A percentile compares a stretch with the other conserved stretches of the same genome.
Evolutionary conservation across 2,329 filamentous ascomycete genomes (phyloP).

Genomic region (Fusarium subtropicale): DNA sequence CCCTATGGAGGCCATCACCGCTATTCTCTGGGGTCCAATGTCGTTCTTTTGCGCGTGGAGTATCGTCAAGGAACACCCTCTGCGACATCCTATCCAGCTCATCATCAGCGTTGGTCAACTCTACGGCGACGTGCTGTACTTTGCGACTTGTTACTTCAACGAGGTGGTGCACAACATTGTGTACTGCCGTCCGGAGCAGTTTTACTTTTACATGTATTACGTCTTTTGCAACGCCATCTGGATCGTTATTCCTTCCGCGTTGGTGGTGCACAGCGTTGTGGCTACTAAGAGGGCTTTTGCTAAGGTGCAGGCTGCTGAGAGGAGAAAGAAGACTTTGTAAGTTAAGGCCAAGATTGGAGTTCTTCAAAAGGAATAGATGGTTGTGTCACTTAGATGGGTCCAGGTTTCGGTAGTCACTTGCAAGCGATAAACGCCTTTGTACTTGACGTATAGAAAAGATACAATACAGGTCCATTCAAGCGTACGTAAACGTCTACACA

Average conservation of each 20-base stretch:
- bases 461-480: neutral
- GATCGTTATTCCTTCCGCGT: slow-evolving; percentile 60
- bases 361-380: no score
- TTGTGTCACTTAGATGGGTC: neutral
- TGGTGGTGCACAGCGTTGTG: slow-evolving; percentile 49
- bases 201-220: slow-evolving; percentile 67
- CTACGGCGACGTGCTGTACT: slow-evolving; percentile 67
- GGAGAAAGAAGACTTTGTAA: slow-evolving; percentile 44
- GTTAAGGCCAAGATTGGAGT: no score
- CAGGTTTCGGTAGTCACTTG: neutral
- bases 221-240: slow-evolving; percentile 65
- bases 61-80: slow-evolving; percentile 58
- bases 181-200: slow-evolving; percentile 63
- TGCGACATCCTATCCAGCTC: slow-evolving; percentile 62
- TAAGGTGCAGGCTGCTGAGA: slow-evolving; percentile 42
- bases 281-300: slow-evolving; percentile 47
- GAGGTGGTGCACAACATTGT: slow-evolving; percentile 52
- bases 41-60: slow-evolving; percentile 60
- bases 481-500: neutral
- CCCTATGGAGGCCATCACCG: slow-evolving; percentile 67
- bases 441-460: neutral
- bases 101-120: slow-evolving; percentile 61
- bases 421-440: neutral
- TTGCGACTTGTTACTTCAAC: slow-evolving; percentile 60
- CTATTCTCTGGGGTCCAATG: slow-evolving; percentile 64